A percentile compares a stretch with the other conserved stretches of the same genome.
phyloP scores from a whole-genome alignment of 495 filamentous ascomycete species.

The Parachaetomium inaequale region DNA sequence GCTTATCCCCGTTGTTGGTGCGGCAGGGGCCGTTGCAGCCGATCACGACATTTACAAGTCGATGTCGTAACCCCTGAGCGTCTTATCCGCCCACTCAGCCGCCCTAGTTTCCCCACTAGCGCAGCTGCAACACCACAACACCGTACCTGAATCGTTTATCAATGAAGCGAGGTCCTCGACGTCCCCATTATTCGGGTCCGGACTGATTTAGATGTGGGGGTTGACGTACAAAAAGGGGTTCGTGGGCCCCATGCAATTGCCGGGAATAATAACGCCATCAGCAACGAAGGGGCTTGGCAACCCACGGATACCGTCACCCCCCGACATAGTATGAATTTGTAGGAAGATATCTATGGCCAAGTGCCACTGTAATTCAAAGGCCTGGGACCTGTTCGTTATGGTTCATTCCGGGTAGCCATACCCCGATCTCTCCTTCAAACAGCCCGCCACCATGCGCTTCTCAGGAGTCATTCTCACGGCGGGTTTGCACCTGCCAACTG shows the following conservation, averaged over 20 bases:
- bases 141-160: not conserved
- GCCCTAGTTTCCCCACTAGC: not conserved
- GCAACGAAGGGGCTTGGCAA: not conserved
- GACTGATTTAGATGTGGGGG: not conserved
- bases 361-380: not conserved
- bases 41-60: slow-evolving; percentile 26
- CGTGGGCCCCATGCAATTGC: slow-evolving; percentile 19
- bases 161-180: not conserved
- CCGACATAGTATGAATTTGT: not conserved
- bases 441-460: slow-evolving; percentile 17
- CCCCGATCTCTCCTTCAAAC: not conserved
- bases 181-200: not conserved
- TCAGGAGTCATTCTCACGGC: slow-evolving; percentile 16
- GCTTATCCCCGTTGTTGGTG: slow-evolving; percentile 13
- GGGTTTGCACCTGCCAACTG: slow-evolving; percentile 21
- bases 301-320: not conserved
- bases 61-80: slow-evolving; percentile 21
- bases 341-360: not conserved
- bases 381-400: not conserved
- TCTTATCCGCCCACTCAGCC: slow-evolving; percentile 6
- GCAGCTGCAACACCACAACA: not conserved
- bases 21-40: not conserved
- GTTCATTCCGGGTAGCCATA: not conserved
- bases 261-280: slow-evolving; percentile 27
- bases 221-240: not conserved